These are phyloP conservation scores for Trichoderma gamsii DNA, from an alignment of 495 filamentous ascomycete genomes.

Conservation along the genomic window DNA sequence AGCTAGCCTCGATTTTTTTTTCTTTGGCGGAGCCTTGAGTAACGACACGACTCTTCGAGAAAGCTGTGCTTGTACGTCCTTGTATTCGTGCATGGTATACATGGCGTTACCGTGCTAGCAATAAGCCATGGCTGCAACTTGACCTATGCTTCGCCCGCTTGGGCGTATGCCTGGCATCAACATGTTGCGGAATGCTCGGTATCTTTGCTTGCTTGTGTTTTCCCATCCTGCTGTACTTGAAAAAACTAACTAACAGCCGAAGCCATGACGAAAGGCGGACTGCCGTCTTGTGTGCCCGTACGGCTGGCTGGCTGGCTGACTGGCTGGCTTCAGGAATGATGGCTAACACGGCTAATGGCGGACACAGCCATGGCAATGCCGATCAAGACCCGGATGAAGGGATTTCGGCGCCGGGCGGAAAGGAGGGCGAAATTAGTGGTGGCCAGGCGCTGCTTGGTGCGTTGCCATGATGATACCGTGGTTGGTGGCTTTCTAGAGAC, in stretches of 20 bases:
- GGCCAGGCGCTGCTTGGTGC: neutral
- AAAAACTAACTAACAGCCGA: neutral
- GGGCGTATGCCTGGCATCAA: neutral
- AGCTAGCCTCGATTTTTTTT: conserved; percentile 4
- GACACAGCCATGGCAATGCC: neutral
- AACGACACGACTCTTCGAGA: neutral
- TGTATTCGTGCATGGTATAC: neutral
- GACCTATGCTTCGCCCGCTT: too few relatives aligned
- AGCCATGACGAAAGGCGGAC: neutral
- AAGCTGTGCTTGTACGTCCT: neutral
- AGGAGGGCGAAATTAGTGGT: neutral
- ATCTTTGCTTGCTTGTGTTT: neutral
- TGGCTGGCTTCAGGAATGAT: neutral
- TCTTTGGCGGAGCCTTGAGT: neutral
- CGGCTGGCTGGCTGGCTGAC: neutral
- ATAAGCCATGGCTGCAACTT: neutral
- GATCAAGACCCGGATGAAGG: neutral
- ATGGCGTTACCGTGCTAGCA: neutral
- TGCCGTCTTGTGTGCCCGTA: neutral
- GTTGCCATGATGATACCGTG: conserved; percentile 4
- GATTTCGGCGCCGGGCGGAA: neutral
- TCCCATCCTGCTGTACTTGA: neutral
- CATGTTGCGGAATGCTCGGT: neutral
- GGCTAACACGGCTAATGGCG: neutral
- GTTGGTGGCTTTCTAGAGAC: neutral